Evolutionary conservation across 495 filamentous ascomycete species (phyloP), one percentile per base, ranked within the genome.

Genomic region (Tuber indicum): DNA sequence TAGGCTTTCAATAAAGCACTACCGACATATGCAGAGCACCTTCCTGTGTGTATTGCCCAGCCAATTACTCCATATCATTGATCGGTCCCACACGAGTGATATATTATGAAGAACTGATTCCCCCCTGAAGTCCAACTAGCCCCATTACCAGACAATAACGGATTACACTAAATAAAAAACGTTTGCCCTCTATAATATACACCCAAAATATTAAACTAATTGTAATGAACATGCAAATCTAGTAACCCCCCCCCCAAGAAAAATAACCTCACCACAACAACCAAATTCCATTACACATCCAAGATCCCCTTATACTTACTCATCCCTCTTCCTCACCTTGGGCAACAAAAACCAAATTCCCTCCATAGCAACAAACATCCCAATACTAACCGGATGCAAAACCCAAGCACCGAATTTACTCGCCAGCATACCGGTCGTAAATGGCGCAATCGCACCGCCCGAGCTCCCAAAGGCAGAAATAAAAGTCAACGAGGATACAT

Each of bases 361-460:
- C 71, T 89, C 76, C 93, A 96, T 95, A 47, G 88, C 87, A 5
- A 85, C 89, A 86, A 91, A 94, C 79, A 94, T 78, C 4, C 80
- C 88, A 81, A 91, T 88, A 58, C 87, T 89, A 75, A 92, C 87
- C 9, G 92, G 92, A 86, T 94, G 92, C 81, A 96, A 82, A 23
- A 95, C 91, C 81, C 87, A 92, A 2, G 91, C 92, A 0, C 93
- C 92, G 12, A 87, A 87, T 10, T 87, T 87, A 81, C 92, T 89
- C 0, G 92, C 91, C 10, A 94, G 80, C 62, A 93, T 46, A 72
- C 92, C 92, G 6, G 90, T 94, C 0, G 91, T 87, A 76, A 95
- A 94, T 0, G 92, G 93, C 39, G 90, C 90, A 6, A 91, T 86
- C 0, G 92, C 92, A 9, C 91, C 92, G 4, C 93, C 92, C 3